Evolutionary conservation across 371 early-diverging fungal genomes (phyloP).

Genomic region (Mortierella sp.): DNA sequence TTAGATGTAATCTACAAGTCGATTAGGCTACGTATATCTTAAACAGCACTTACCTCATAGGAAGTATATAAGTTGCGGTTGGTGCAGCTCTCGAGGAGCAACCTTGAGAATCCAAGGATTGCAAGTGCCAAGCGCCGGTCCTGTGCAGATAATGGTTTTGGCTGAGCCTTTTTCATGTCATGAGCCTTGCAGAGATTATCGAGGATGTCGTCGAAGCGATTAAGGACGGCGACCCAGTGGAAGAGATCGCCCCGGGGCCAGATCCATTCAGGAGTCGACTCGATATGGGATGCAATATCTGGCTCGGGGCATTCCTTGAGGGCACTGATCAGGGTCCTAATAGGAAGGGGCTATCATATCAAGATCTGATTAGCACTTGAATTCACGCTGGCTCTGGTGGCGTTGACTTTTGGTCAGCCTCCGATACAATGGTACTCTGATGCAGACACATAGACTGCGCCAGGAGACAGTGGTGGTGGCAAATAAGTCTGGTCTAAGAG

Average conservation of each 20-base stretch:
- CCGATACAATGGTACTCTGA: too few relatives aligned
- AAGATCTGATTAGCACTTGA: too few relatives aligned
- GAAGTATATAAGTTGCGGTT: slow-evolving; percentile 95
- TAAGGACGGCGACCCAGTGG: slow-evolving; percentile 94
- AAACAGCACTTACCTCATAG: slow-evolving; percentile 92
- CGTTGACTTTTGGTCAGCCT: too few relatives aligned
- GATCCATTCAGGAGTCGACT: slow-evolving; percentile 72
- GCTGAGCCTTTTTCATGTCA: slow-evolving; percentile 73
- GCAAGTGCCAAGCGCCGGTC: slow-evolving; percentile 72
- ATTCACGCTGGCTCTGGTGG: too few relatives aligned
- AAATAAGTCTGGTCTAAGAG: too few relatives aligned
- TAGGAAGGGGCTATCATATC: slow-evolving; percentile 68
- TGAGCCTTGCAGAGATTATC: slow-evolving; percentile 73
- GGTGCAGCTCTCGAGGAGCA: slow-evolving; percentile 93
- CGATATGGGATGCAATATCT: slow-evolving; percentile 64
- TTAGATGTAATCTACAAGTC: too few relatives aligned
- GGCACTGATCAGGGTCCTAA: slow-evolving; percentile 65
- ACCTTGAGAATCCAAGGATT: slow-evolving; percentile 79
- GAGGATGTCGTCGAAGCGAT: slow-evolving; percentile 91
- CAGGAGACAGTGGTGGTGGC: too few relatives aligned
- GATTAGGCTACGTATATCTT: too few relatives aligned
- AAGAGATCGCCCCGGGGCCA: slow-evolving; percentile 92
- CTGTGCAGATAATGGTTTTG: slow-evolving; percentile 62
- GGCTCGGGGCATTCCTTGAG: slow-evolving; percentile 67
- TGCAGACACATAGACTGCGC: too few relatives aligned